These are phyloP conservation scores for Lentinula lateritia DNA, from an alignment of 768 basidiomycete genomes.

Conservation along the genomic window DNA sequence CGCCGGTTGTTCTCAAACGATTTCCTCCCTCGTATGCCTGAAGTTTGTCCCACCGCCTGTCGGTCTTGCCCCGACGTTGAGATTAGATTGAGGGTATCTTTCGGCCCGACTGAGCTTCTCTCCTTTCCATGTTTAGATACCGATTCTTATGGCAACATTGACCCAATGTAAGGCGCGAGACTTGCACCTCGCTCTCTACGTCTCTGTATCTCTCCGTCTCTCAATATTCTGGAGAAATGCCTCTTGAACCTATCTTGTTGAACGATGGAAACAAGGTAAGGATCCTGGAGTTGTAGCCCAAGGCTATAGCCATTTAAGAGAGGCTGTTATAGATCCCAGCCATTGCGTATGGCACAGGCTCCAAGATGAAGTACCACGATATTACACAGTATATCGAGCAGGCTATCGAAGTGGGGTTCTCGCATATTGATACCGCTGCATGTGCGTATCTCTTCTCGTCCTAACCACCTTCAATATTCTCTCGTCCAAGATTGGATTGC, in stretches of 20 bases:
- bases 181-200: neutral
- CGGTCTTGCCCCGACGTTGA: too few species aligned
- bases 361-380: conserved; percentile 31
- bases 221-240: conserved; percentile 21
- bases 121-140: too few species aligned
- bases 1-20: too few species aligned
- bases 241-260: conserved; percentile 30
- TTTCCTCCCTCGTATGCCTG: too few species aligned
- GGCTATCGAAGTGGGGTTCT: conserved; percentile 56
- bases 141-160: neutral
- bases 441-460: conserved; percentile 23
- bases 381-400: conserved; percentile 49
- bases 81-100: too few species aligned
- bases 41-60: too few species aligned
- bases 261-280: conserved; percentile 36
- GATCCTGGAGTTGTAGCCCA: neutral
- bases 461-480: too few species aligned
- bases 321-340: conserved; percentile 41
- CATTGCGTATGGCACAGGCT: conserved; percentile 61
- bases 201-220: neutral
- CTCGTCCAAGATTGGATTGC: conserved; percentile 3
- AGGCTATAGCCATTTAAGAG: neutral
- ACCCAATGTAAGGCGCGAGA: neutral
- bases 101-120: too few species aligned
- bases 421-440: conserved; percentile 60